Percentiles rank a stretch among this genome's conserved stretches.
These are phyloP conservation scores for Saccharomycopsis sp. DNA, from an alignment of 805 yeast species.

Conservation along the genomic window DNA sequence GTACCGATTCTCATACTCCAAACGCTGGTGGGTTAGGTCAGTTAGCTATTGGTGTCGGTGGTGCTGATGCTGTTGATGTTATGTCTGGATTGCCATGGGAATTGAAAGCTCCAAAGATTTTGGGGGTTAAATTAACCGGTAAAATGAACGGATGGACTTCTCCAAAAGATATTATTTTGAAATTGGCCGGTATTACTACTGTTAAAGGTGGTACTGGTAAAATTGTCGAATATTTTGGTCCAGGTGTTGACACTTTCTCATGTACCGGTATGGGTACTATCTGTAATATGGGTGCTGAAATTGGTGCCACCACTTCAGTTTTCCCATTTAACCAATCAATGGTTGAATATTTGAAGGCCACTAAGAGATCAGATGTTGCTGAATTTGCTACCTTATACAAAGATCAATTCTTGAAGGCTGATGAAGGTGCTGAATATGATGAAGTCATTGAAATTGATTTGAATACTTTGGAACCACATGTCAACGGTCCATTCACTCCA, in stretches of 20 bases:
- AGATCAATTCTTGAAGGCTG: slow-evolving; percentile 67
- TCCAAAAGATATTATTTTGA: slow-evolving; percentile 93
- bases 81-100: slow-evolving; percentile 98
- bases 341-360: slow-evolving; percentile 71
- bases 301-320: slow-evolving; percentile 96
- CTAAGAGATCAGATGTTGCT: slow-evolving; percentile 78
- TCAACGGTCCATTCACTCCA: slow-evolving; percentile 98
- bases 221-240: slow-evolving; percentile 95
- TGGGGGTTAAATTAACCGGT: slow-evolving; percentile 94
- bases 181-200: slow-evolving; percentile 85
- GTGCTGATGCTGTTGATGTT: slow-evolving; percentile 99
- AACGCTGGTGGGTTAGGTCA: slow-evolving; percentile 99
- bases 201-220: slow-evolving; percentile 98
- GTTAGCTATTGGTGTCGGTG: slow-evolving; percentile 98
- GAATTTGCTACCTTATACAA: slow-evolving; percentile 64
- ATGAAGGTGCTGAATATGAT: slow-evolving; percentile 85
- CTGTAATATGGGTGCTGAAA: slow-evolving; percentile 99
- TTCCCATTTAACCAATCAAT: slow-evolving; percentile 83
- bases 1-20: slow-evolving; percentile 98
- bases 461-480: slow-evolving; percentile 82
- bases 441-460: slow-evolving; percentile 86
- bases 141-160: slow-evolving; percentile 88
- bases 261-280: slow-evolving; percentile 99
- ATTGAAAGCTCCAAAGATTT: slow-evolving; percentile 89
- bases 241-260: slow-evolving; percentile 79